phyloP scores from a whole-genome alignment of 2,329 filamentous ascomycete genomes.

The Colletotrichum chlorophyti region DNA sequence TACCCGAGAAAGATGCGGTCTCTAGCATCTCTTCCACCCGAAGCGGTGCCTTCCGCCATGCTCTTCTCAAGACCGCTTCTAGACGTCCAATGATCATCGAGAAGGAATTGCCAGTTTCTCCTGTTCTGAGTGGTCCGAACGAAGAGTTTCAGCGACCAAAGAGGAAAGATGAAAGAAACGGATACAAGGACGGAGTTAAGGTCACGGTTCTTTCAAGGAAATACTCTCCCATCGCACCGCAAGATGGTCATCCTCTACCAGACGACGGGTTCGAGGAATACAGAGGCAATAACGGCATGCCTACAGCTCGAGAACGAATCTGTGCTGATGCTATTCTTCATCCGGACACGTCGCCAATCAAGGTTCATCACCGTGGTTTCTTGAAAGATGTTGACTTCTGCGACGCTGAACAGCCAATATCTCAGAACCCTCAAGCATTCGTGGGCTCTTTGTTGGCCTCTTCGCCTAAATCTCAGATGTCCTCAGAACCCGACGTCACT shows the following conservation, averaged over 20 bases:
- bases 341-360: constrained; percentile 16
- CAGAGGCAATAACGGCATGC: neutral
- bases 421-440: constrained; percentile 4
- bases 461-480: constrained; percentile 25
- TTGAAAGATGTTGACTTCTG: constrained; percentile 32
- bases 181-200: neutral
- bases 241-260: neutral
- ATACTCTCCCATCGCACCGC: neutral
- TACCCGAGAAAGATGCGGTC: neutral
- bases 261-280: neutral
- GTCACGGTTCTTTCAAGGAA: constrained; percentile 3
- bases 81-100: constrained; percentile 30
- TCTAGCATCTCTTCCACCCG: constrained; percentile 14
- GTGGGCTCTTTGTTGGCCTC: neutral
- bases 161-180: neutral
- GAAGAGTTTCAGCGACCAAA: constrained; percentile 1
- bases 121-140: constrained; percentile 25
- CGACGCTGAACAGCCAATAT: constrained; percentile 24
- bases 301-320: constrained; percentile 6
- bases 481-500: constrained; percentile 29
- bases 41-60: constrained; percentile 28
- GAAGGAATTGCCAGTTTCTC: constrained; percentile 31
- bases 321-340: constrained; percentile 27
- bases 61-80: constrained; percentile 34
- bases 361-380: constrained; percentile 29